Evolutionary conservation across 176 grass and related monocot genomes (phyloP), one percentile per base, ranked within the genome.

Genomic region (Aegilops tauschii): DNA sequence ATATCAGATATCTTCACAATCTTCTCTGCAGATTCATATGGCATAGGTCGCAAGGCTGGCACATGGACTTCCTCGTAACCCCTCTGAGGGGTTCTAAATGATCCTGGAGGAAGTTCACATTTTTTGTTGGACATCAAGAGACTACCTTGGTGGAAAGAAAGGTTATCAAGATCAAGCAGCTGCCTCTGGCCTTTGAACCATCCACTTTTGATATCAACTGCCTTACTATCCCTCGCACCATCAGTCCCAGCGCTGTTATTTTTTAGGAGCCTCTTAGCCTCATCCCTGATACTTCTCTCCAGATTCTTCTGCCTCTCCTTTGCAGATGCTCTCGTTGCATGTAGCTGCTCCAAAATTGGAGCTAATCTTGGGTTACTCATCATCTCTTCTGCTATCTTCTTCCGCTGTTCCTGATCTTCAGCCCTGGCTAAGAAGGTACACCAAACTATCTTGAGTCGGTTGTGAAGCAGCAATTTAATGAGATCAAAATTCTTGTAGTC

Each of bases 401-500:
- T 94, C 31, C 94, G 70, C 36, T 94, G 88, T 18, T 99, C 94
- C 86, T 96, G 87, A 54, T 96, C 92, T 61, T 91, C 94, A 42
- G 92, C 97, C 76, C 97, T 90, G 18, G 97, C 94, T 30, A 96
- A 89, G 27, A 87, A 87, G 65, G 97, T 99, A 49, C 97, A 99
- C 97, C 97, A 99, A 20, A 99, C 92, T 40, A 99, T 90, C 88
- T 94, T 93, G 77, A 96, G 84, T 34, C 97, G 88, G 72, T 99
- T 99, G 39, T 23, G 88, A 6, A 94, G 89, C n/a, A 99, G 90
- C 49, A 99, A 71, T 69, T 90, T 99, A 42, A 99, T 89, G 63
- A 99, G 93, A 81, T 94, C 94, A 91, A 99, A 99, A 79, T 94
- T 99, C 44, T 96, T 85, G 45, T 94, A 94, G 80, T 93, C 97